Conservation (phyloP, 805 yeast genomes). For the Maudiozyma pseudohumilis region DNA sequence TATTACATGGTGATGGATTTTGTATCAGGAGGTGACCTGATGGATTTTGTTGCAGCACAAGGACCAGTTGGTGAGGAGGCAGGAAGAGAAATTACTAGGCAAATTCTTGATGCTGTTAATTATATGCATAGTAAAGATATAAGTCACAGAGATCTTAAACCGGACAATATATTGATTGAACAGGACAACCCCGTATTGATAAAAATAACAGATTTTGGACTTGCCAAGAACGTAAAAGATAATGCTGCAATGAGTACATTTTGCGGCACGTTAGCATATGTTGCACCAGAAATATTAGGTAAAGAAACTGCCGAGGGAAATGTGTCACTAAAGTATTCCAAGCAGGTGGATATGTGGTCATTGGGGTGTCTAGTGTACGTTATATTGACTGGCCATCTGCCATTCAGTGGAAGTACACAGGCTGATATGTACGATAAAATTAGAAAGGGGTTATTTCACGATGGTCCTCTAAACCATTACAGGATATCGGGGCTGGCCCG, state of each 20-base stretch:
- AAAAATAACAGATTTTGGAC: slow-evolving; percentile 94
- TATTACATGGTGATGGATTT: slow-evolving; percentile 91
- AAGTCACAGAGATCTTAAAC: slow-evolving; percentile 93
- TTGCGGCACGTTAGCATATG: slow-evolving; percentile 94
- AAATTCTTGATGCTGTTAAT: slow-evolving; percentile 70
- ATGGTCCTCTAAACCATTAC: slow-evolving; percentile 57
- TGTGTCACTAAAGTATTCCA: slow-evolving; percentile 47
- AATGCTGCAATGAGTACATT: slow-evolving; percentile 88
- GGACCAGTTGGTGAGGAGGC: slow-evolving; percentile 90
- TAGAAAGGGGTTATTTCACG: slow-evolving; percentile 68
- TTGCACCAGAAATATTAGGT: slow-evolving; percentile 84
- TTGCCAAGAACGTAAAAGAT: slow-evolving; percentile 81
- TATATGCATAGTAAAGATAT: slow-evolving; percentile 87
- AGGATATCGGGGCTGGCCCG: slow-evolving; percentile 60
- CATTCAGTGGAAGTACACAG: slow-evolving; percentile 89
- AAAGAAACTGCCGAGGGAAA: slow-evolving; percentile 27
- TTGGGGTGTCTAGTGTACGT: slow-evolving; percentile 92
- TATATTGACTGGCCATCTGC: slow-evolving; percentile 82
- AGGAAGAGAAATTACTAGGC: slow-evolving; percentile 75
- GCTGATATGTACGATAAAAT: slow-evolving; percentile 74
- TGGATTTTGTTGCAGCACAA: slow-evolving; percentile 92
- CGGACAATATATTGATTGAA: slow-evolving; percentile 87
- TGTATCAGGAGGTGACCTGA: slow-evolving; percentile 92
- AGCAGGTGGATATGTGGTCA: slow-evolving; percentile 95
- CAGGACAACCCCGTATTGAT: slow-evolving; percentile 83